Evolutionary conservation across 2,329 filamentous ascomycete genomes (phyloP).

Genomic region (Thelonectria rubi): DNA sequence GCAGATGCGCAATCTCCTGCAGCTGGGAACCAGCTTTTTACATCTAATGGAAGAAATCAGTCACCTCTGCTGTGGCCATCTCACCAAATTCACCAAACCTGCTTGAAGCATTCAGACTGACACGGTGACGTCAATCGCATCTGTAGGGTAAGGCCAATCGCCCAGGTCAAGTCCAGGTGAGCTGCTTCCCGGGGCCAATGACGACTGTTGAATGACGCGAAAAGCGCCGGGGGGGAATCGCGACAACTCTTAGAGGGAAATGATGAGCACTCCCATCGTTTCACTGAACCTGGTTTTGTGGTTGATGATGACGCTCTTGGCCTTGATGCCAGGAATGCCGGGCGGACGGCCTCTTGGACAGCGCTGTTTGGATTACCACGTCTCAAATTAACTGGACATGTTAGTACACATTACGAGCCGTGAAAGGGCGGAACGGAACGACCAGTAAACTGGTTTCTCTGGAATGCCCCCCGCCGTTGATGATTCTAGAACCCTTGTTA

Average conservation of each 20-base stretch:
- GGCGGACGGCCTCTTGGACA: not conserved
- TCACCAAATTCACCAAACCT: constrained; percentile 12
- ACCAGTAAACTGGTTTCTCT: not conserved
- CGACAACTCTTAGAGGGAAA: not conserved
- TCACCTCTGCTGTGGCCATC: constrained; percentile 1
- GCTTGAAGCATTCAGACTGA: constrained; percentile 21
- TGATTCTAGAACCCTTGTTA: not conserved
- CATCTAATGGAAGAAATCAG: not conserved
- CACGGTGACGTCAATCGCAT: constrained; percentile 34
- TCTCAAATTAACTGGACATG: too few relatives aligned
- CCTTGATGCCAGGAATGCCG: constrained; percentile 1
- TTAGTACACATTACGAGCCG: too few relatives aligned
- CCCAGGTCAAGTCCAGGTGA: constrained; percentile 2
- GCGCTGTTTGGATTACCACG: too few relatives aligned
- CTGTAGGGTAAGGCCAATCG: constrained; percentile 15
- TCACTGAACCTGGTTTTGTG: constrained; percentile 5
- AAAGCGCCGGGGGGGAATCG: not conserved
- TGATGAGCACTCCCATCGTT: constrained; percentile 7
- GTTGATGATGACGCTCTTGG: constrained; percentile 13
- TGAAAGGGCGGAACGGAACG: not conserved
- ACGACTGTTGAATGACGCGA: constrained; percentile 15
- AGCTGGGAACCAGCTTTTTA: not conserved
- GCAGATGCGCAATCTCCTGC: not conserved
- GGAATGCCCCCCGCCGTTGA: not conserved
- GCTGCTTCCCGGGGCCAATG: constrained; percentile 5